phyloP scores from a whole-genome alignment of 768 basidiomycete species.

The Psilocybe tampanensis region DNA sequence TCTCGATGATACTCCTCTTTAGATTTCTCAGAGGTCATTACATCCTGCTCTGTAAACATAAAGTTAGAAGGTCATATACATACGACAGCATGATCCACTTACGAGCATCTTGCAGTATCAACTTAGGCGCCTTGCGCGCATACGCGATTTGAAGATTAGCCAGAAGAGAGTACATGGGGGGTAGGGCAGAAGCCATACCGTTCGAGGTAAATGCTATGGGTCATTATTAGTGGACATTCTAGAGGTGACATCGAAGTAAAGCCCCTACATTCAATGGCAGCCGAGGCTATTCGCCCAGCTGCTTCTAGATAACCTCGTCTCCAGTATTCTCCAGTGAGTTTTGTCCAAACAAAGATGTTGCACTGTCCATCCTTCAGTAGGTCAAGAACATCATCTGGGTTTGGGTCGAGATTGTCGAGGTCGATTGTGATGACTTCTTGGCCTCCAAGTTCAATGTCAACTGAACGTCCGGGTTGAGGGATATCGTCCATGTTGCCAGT shows the following conservation, averaged over 20 bases:
- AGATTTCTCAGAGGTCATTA: slow-evolving; percentile 55
- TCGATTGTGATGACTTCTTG: slow-evolving; percentile 91
- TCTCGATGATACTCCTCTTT: slow-evolving; percentile 73
- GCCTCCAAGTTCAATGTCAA: slow-evolving; percentile 79
- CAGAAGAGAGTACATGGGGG: slow-evolving; percentile 78
- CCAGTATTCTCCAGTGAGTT: slow-evolving; percentile 89
- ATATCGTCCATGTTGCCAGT: slow-evolving; percentile 34
- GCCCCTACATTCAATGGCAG: slow-evolving; percentile 70
- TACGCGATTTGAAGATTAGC: slow-evolving; percentile 85
- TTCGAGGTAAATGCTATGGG: slow-evolving; percentile 53
- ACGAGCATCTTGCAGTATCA: slow-evolving; percentile 75
- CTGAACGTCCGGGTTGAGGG: slow-evolving; percentile 45
- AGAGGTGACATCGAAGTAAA: slow-evolving; percentile 24
- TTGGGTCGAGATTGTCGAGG: slow-evolving; percentile 82
- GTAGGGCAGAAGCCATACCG: slow-evolving; percentile 51
- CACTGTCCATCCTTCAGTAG: slow-evolving; percentile 74
- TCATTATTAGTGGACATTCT: slow-evolving; percentile 15
- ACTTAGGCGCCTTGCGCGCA: slow-evolving; percentile 83
- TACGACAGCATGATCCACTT: slow-evolving; percentile 29
- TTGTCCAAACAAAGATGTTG: slow-evolving; percentile 76
- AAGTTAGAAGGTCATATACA: background rate
- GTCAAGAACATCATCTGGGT: slow-evolving; percentile 74
- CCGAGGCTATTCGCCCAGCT: slow-evolving; percentile 74
- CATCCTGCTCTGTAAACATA: slow-evolving; percentile 58
- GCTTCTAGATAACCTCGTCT: slow-evolving; percentile 71